Percentiles rank a stretch among this genome's conserved stretches.
phyloP scores from a whole-genome alignment of 148 eudicot genomes.

The Rhododendron kiyosumense region DNA sequence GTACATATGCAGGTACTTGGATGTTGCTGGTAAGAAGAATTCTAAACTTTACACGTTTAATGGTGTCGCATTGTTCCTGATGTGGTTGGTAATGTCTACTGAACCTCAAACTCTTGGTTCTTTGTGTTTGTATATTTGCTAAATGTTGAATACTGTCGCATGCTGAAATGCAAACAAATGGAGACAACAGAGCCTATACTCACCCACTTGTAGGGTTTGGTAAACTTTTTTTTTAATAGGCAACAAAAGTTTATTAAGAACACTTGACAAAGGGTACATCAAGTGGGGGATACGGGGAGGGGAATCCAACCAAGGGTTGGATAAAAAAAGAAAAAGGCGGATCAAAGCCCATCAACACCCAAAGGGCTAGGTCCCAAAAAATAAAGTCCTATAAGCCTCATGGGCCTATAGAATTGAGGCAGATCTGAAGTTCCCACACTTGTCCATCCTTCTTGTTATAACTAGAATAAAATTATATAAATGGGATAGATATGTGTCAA shows the following conservation, averaged over 20 bases:
- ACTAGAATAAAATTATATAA: background rate
- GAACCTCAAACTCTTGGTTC: background rate
- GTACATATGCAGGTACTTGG: constrained; percentile 63
- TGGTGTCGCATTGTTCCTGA: constrained; percentile 73
- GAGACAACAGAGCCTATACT: background rate
- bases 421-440: background rate
- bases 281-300: no score
- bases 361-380: no score
- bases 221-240: background rate
- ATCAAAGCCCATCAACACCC: no score
- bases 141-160: background rate
- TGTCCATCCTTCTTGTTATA: background rate
- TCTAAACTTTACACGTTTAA: constrained; percentile 67
- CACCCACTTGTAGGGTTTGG: background rate
- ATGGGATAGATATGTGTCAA: background rate
- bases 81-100: constrained; percentile 72
- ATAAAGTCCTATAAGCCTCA: no score
- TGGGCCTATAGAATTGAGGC: background rate
- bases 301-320: no score
- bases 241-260: background rate
- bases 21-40: constrained; percentile 70
- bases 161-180: background rate
- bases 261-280: no score
- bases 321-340: no score
- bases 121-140: background rate